Base-by-base conservation (phyloP, 1,139 yeast genomes). In the Cylindricascospora bacillispora region DNA sequence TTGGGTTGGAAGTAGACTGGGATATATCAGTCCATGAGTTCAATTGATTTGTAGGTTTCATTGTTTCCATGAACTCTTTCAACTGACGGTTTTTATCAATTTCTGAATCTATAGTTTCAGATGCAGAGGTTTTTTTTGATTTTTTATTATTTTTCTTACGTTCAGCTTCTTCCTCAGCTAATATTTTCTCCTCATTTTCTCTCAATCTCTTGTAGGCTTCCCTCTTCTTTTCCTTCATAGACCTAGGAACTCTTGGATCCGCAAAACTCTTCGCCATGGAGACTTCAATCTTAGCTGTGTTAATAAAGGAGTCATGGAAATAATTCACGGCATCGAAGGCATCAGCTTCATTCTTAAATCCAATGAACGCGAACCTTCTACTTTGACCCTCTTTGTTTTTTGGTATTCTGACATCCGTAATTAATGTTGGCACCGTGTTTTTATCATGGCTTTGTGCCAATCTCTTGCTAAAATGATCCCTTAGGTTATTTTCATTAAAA, bases 301-400 rank as follows among this genome's bases (percentile, higher is more conserved):
- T 93, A 34, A 89, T 73, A 49, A 75, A 89, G 1, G 93, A 70
- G 11, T 70, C 67, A 56, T 92, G 63, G 56, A 80, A 89, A 54
- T 69, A 83, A 28, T 61, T 63, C 5, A 77, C 89, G 0, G 95
- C 95, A 28, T 64, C 67, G 31, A 66, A 70, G 0, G 98, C 98
- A 48, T 82, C 94, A 4, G 59, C 66, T 15, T 60, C 64, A 11
- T 73, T 64, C 46, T 73, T 77, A 55, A 69, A 89, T 0, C 99
- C 99, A 35, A 92, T 63, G 47, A 89, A 89, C 10, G 95, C 97
- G 63, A 92, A 92, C 42, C 93, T 65, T 56, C 99, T 71, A 10
- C 94, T 80, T 47, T 78, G 80, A 20, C 98, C 98, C 43, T 71
- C 73, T 43, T 77, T 67, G 40, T 77, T 79, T 44, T 70, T 76